Base-by-base conservation (phyloP, 169 alveolate genomes). In the Prorocentrum cordatum region DNA sequence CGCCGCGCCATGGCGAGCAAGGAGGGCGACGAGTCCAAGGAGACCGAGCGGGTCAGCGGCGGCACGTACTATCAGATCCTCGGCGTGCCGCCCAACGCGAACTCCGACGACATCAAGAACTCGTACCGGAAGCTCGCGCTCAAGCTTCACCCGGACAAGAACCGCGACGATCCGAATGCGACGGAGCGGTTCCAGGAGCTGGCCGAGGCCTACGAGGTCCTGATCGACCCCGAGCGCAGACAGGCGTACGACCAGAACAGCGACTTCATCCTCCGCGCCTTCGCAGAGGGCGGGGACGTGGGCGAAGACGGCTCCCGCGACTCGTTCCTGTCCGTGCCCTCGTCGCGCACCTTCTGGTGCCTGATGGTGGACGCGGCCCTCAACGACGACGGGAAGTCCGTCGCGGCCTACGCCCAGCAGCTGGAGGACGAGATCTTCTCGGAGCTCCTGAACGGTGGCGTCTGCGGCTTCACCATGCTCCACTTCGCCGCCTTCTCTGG, bases 281-380 rank as follows among this genome's bases (percentile, higher is more conserved):
- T 32, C 20, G 50, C 42, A 2, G 27, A 35, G 35, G 27, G 33
- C 75, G 20, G n/a, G 16, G 36, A 58, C 35, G 54, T 9, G n/a
- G 54, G 54, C 9, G 54, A 16, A 42, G 54, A 42, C 54, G 54
- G 54, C n/a, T 12, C 9, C 9, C n/a, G 54, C 16, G 54, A 42
- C 9, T 42, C 54, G n/a, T 42, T 42, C 54, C 16, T 42, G 54
- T 42, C 38, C 79, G 90, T 82, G 67, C 90, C 90, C 20, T 82
- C 90, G n/a, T 61, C 80, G 47, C 38, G 90, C n/a, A 82, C 90
- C 36, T 82, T 82, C 58, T 82, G 90, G 90, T 82, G 90, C 38
- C 73, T 82, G n/a, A 35, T 82, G 73, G 90, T 82, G 36, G 90
- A 82, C 38, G 90, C 88, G 9, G 54, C 54, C 16, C 54, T 42